These are phyloP conservation scores for Rosa multiflora DNA, from an alignment of 306 rosid genomes.

Conservation along the genomic window DNA sequence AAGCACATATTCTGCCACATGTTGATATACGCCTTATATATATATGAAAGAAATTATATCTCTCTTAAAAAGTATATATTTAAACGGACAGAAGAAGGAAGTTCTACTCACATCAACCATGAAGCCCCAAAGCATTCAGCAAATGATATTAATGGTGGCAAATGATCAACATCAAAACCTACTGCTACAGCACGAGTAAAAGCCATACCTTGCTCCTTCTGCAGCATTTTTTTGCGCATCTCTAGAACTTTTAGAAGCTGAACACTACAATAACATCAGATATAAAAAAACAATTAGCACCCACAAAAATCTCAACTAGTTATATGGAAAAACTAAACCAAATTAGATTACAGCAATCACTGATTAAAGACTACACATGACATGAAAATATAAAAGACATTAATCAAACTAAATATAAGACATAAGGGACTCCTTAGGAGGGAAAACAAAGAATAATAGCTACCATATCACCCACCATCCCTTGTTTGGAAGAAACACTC, in stretches of 20 bases:
- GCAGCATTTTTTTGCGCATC: conserved; percentile 79
- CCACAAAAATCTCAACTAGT: too few species aligned
- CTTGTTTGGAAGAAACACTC: too few species aligned
- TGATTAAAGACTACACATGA: too few species aligned
- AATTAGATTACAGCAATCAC: too few species aligned
- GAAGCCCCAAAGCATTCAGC: conserved; percentile 92
- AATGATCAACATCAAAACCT: conserved; percentile 79
- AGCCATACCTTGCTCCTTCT: conserved; percentile 99
- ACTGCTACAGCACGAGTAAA: conserved; percentile 99
- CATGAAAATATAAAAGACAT: too few species aligned
- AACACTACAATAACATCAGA: conserved; percentile 48
- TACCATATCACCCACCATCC: too few species aligned
- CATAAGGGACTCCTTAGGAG: too few species aligned
- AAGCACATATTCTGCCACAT: conserved; percentile 17
- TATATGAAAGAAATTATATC: background rate
- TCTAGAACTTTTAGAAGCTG: conserved; percentile 95
- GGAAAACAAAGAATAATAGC: too few species aligned
- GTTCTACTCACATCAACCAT: conserved; percentile 65
- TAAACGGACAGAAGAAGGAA: conserved; percentile 18
- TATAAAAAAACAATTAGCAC: too few species aligned
- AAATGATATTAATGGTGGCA: conserved; percentile 75
- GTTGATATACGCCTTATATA: background rate
- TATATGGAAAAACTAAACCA: too few species aligned
- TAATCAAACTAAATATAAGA: too few species aligned
- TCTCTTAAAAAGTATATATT: background rate